Percentiles rank a stretch among this genome's conserved stretches.
phyloP scores from a whole-genome alignment of 768 basidiomycete species.

The Tylopilus sp. region DNA sequence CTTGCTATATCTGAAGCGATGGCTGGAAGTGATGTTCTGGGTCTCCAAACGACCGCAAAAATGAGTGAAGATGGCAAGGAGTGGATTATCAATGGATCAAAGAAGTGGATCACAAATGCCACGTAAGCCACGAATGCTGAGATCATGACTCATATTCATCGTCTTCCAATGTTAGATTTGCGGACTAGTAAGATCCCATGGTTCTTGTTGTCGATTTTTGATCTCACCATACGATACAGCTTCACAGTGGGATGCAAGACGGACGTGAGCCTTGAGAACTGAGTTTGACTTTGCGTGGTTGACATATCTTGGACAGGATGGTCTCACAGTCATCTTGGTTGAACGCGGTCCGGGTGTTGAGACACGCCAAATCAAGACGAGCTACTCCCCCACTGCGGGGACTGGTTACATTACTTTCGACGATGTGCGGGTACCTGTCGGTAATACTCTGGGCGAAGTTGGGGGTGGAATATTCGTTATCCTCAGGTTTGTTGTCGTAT shows the following conservation, averaged over 20 bases:
- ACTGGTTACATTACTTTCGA: slow-evolving; percentile 84
- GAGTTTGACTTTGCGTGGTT: slow-evolving; percentile 19
- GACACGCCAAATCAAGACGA: slow-evolving; percentile 69
- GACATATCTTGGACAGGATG: slow-evolving; percentile 36
- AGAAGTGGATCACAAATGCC: slow-evolving; percentile 70
- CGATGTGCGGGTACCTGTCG: slow-evolving; percentile 80
- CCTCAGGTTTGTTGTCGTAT: slow-evolving; percentile 38
- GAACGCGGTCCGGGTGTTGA: slow-evolving; percentile 63
- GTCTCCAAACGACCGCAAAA: slow-evolving; percentile 57
- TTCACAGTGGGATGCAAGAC: slow-evolving; percentile 61
- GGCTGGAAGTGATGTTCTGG: slow-evolving; percentile 67
- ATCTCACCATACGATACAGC: slow-evolving; percentile 34
- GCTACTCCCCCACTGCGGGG: slow-evolving; percentile 86
- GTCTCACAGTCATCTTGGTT: slow-evolving; percentile 64
- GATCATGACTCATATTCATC: slow-evolving; percentile 3
- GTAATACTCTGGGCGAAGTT: slow-evolving; percentile 71
- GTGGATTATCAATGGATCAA: slow-evolving; percentile 72
- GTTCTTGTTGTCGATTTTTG: not conserved
- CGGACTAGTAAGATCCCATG: slow-evolving; percentile 30
- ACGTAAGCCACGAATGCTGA: slow-evolving; percentile 30
- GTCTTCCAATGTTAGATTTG: slow-evolving; percentile 32
- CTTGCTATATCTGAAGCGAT: slow-evolving; percentile 77
- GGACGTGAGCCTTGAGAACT: slow-evolving; percentile 32
- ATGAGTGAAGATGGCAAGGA: slow-evolving; percentile 64
- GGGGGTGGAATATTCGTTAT: slow-evolving; percentile 63